Evolutionary conservation across 192 early-diverging fungal species (phyloP), one percentile per base, ranked within the genome.

Genomic region (Geranomyces michiganensis): DNA sequence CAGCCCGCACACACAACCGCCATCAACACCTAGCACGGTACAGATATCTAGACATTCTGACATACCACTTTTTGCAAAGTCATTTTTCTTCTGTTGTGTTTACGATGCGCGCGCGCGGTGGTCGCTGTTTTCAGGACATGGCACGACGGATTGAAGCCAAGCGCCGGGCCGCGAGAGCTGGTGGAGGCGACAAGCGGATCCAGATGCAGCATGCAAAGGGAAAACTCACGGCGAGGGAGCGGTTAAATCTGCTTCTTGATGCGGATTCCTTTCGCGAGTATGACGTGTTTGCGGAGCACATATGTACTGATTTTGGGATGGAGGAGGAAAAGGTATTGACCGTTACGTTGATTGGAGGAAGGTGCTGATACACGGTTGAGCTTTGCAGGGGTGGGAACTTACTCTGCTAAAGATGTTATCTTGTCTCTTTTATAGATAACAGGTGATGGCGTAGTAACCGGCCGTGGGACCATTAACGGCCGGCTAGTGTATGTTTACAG

Each of bases 381-480:
- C 10, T 41, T 41, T 3, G 36, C 36, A 7, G 3, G 36, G 10
- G 36, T 41, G 36, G 36, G 5, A 41, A 7, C 36, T 41, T 10
- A 10, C 10, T 41, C 10, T 10, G 36, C 36, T 41, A 41, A 41
- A 41, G n/a, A 41, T 41, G 36, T 41, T 41, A n/a, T n/a, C n/a
- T n/a, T n/a, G n/a, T 41, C 36, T 41, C 10, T 41, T 41, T 41
- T 56, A 1, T 51, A 90, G 83, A 92, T 94, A 44, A 90, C 92
- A 12, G 95, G 96, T 49, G 96, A 98, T 77, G 94, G 94, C 69
- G 95, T 98, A 17, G 93, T 98, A 26, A 98, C 96, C 6, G 96
- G 96, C 15, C 92, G 94, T 79, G 94, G 96, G 51, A 95, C 93
- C 32, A 87, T 98, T 75, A 93, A 94, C 74, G 93, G 93, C 9